Percentiles rank a stretch among this genome's conserved stretches.
These are phyloP conservation scores for Epichloe festucae DNA, from an alignment of 2,329 filamentous ascomycete genomes.

Conservation along the genomic window DNA sequence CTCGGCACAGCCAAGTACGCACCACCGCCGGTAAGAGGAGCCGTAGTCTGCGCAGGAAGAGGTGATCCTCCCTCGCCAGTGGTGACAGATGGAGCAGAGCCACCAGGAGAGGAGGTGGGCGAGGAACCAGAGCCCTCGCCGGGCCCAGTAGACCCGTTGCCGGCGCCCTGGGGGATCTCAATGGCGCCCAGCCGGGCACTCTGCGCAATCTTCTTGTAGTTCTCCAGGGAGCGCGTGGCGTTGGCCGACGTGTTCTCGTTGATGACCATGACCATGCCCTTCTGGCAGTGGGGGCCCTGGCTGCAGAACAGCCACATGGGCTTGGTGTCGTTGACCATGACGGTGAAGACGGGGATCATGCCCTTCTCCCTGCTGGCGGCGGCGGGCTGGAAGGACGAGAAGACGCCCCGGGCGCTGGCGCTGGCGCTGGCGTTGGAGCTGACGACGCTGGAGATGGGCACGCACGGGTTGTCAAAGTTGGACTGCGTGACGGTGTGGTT, in stretches of 20 bases:
- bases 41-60: slow-evolving; percentile 5
- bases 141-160: not conserved
- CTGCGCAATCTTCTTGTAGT: slow-evolving; percentile 31
- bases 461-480: slow-evolving; percentile 57
- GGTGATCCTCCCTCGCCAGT: not conserved
- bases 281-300: slow-evolving; percentile 60
- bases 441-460: slow-evolving; percentile 36
- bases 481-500: slow-evolving; percentile 77
- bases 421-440: slow-evolving; percentile 35
- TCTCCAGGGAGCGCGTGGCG: slow-evolving; percentile 34
- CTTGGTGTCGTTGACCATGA: slow-evolving; percentile 53
- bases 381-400: slow-evolving; percentile 54
- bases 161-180: slow-evolving; percentile 10
- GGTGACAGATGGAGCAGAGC: not conserved
- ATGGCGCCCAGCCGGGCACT: slow-evolving; percentile 12
- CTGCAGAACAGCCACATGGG: slow-evolving; percentile 74
- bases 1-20: slow-evolving; percentile 26
- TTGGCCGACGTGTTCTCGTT: slow-evolving; percentile 51
- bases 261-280: slow-evolving; percentile 63
- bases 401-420: slow-evolving; percentile 45
- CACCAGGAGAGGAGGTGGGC: not conserved
- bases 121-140: not conserved
- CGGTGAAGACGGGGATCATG: slow-evolving; percentile 54
- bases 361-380: slow-evolving; percentile 34
- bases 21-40: slow-evolving; percentile 10